Conservation (phyloP, 2,329 filamentous ascomycete species). For the Hypoxylon sp. region DNA sequence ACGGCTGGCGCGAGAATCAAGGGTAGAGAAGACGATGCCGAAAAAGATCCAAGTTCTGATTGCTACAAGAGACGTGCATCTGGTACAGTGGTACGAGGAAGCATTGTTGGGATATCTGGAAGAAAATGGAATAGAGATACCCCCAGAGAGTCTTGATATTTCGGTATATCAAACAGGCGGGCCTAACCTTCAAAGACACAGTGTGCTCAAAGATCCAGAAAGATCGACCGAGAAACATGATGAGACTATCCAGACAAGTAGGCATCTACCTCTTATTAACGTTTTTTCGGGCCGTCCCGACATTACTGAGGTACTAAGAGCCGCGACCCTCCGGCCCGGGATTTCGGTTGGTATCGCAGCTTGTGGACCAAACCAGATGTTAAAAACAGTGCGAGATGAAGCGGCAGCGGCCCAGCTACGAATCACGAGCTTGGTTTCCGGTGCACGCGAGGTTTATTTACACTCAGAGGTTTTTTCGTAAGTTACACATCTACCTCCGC, state of each 20-base stretch:
- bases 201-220: constrained; percentile 21
- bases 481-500: constrained; percentile 19
- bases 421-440: constrained; percentile 32
- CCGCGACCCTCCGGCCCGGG: constrained; percentile 30
- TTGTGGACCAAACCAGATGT: constrained; percentile 39
- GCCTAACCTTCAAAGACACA: constrained; percentile 10
- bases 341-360: constrained; percentile 40
- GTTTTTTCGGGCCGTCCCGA: constrained; percentile 36
- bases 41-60: constrained; percentile 40
- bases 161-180: constrained; percentile 38
- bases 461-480: constrained; percentile 43
- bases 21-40: not conserved
- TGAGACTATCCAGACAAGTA: not conserved
- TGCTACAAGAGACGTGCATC: constrained; percentile 41
- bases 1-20: constrained; percentile 14
- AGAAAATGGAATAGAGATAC: constrained; percentile 28
- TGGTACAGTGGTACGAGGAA: constrained; percentile 44
- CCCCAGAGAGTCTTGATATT: constrained; percentile 32
- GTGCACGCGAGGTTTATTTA: constrained; percentile 42
- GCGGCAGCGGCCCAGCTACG: constrained; percentile 42
- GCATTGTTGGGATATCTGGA: constrained; percentile 38
- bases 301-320: constrained; percentile 28
- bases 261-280: constrained; percentile 12
- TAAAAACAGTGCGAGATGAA: constrained; percentile 38
- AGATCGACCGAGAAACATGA: constrained; percentile 8